Evolutionary conservation across 2,329 filamentous ascomycete species (phyloP).

Genomic region (Xylaria polymorpha): DNA sequence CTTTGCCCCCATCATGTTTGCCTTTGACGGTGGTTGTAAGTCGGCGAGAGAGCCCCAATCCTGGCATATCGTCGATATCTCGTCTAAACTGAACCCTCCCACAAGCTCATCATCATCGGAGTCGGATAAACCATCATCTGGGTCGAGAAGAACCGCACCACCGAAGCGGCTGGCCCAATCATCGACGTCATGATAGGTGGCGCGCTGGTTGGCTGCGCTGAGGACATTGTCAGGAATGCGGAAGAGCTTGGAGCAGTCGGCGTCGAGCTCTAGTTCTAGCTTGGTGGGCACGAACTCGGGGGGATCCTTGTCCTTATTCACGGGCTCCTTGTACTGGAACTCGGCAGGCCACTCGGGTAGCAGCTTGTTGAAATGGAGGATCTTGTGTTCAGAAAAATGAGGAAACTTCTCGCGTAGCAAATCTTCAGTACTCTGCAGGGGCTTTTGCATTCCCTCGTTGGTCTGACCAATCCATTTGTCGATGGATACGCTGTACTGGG

Average conservation of each 20-base stretch:
- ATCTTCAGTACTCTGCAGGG: constrained; percentile 78
- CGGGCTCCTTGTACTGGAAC: constrained; percentile 81
- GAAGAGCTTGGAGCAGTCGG: constrained; percentile 88
- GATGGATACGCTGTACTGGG: constrained; percentile 57
- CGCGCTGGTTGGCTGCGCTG: constrained; percentile 62
- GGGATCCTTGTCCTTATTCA: constrained; percentile 79
- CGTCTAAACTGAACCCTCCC: constrained; percentile 79
- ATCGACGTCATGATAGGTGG: constrained; percentile 60
- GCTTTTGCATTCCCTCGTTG: constrained; percentile 72
- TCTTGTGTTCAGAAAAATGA: constrained; percentile 78
- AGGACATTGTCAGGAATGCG: constrained; percentile 73
- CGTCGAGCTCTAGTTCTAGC: constrained; percentile 84
- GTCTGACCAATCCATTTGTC: constrained; percentile 51
- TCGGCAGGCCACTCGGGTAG: constrained; percentile 83
- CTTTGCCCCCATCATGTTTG: constrained; percentile 41
- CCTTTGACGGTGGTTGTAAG: constrained; percentile 21
- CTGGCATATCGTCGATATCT: constrained; percentile 85
- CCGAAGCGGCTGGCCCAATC: constrained; percentile 61
- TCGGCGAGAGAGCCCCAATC: constrained; percentile 76
- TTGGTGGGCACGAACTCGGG: constrained; percentile 79
- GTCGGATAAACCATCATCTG: constrained; percentile 54
- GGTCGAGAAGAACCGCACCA: constrained; percentile 54
- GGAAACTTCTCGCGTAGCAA: constrained; percentile 85
- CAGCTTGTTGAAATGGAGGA: constrained; percentile 83
- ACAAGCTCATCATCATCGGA: constrained; percentile 66